Evolutionary conservation across 2,329 filamentous ascomycete species (phyloP).

Genomic region (Akanthomyces uredinophilus): DNA sequence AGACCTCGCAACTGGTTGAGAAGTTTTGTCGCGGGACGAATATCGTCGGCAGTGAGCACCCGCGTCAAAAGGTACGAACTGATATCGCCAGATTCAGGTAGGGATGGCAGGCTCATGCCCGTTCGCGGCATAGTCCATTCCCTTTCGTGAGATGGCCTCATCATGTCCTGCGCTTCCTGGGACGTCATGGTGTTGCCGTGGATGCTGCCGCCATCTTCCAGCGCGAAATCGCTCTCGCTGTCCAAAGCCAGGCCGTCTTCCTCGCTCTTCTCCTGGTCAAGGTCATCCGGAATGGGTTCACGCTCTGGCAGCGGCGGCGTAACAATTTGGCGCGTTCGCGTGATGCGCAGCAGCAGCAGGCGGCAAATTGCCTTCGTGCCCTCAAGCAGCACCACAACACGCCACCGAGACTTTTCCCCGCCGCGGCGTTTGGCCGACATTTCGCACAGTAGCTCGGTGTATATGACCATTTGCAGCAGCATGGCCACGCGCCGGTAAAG

Average conservation of each 20-base stretch:
- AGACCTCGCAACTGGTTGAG: constrained; percentile 75
- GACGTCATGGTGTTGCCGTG: constrained; percentile 22
- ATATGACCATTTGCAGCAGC: constrained; percentile 82
- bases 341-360: constrained; percentile 73
- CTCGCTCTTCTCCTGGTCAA: constrained; percentile 34
- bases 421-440: constrained; percentile 89
- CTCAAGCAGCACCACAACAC: constrained; percentile 80
- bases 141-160: constrained; percentile 39
- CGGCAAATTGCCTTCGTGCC: constrained; percentile 80
- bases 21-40: constrained; percentile 83
- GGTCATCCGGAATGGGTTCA: constrained; percentile 63
- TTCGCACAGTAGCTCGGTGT: constrained; percentile 94
- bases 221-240: constrained; percentile 36
- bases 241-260: constrained; percentile 34
- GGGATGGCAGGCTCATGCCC: constrained; percentile 73
- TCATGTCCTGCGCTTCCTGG: constrained; percentile 21
- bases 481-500: constrained; percentile 79
- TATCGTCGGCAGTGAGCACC: constrained; percentile 91
- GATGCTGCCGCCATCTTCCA: constrained; percentile 29
- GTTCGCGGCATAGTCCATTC: constrained; percentile 95
- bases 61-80: constrained; percentile 82
- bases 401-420: constrained; percentile 76
- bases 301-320: constrained; percentile 81
- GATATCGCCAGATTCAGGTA: constrained; percentile 78
- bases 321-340: constrained; percentile 75